Conservation (phyloP, 2,329 filamentous ascomycete genomes). For the Lasiodiplodia gonubiensis region DNA sequence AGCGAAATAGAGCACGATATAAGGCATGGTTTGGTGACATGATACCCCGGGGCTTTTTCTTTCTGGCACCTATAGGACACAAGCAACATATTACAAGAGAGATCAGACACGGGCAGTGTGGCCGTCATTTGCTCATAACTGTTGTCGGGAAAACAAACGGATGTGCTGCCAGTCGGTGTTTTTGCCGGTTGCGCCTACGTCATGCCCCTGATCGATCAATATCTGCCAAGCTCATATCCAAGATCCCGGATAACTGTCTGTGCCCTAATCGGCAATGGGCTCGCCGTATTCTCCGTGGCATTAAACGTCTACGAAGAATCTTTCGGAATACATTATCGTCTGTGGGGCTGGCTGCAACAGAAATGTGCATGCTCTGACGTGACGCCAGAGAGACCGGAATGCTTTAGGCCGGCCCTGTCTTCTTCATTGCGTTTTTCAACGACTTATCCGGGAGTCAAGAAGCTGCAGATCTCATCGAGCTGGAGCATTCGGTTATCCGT, state of each 20-base stretch:
- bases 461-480: background rate
- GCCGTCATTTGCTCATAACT: background rate
- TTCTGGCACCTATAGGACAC: background rate
- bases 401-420: background rate
- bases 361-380: background rate
- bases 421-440: no score
- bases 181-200: background rate
- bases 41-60: conserved; percentile 17
- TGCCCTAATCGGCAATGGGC: background rate
- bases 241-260: background rate
- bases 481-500: background rate
- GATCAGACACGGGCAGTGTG: background rate
- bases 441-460: background rate
- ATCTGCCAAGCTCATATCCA: conserved; percentile 5
- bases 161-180: background rate
- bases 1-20: background rate
- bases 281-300: background rate
- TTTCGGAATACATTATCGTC: conserved; percentile 1
- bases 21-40: conserved; percentile 16
- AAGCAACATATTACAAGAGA: background rate
- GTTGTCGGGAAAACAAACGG: background rate
- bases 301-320: conserved; percentile 7
- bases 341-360: background rate
- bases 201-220: background rate
- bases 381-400: background rate